Evolutionary conservation across 2,329 filamentous ascomycete genomes (phyloP), one percentile per base, ranked within the genome.

Genomic region (Tolypocladium paradoxum): DNA sequence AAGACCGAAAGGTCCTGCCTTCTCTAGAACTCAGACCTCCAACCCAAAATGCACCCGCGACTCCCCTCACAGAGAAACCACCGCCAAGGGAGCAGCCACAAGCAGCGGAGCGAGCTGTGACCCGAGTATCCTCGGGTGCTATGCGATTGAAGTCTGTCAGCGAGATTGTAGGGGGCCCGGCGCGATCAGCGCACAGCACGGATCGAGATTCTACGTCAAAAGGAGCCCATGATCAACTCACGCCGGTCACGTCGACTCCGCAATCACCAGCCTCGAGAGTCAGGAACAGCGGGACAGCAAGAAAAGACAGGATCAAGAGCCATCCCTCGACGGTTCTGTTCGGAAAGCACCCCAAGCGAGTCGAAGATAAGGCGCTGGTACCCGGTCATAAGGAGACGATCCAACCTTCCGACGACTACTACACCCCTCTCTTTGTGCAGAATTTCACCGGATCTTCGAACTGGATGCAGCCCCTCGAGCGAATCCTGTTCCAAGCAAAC

Each of bases 291-390:
- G 57, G 66, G 7, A 58, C 59, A 31, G 76, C 79, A 54, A 71
- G 71, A 38, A 82, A 79, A 58, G 75, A 79, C 34, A 79, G 75
- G 57, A 76, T 80, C 50, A 85, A 83, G 62, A 82, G 77, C 57
- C 85, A 85, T 60, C 74, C 85, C 16, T 89, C 85, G 1, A 88
- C 83, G 0, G 88, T 93, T 4, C 77, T 92, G 0, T 93, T 95
- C 64, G 85, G 87, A 3, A 90, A 88, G 62, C 81, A 83, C 53
- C 72, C 72, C 1, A 73, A 74, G 58, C 74, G 73, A 48, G 60
- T 68, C 22, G 69, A 76, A 16, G 78, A 82, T 36, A 77, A 76
- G 46, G 62, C 69, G 24, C 59, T 77, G 4, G 65, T 73, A 18
- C 58, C 71, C 18, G 70, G 64, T 29, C 69, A 70, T 47, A 65